Evolutionary conservation across 2,329 filamentous ascomycete species (phyloP).

Genomic region (Aspergillus aculeatus): DNA sequence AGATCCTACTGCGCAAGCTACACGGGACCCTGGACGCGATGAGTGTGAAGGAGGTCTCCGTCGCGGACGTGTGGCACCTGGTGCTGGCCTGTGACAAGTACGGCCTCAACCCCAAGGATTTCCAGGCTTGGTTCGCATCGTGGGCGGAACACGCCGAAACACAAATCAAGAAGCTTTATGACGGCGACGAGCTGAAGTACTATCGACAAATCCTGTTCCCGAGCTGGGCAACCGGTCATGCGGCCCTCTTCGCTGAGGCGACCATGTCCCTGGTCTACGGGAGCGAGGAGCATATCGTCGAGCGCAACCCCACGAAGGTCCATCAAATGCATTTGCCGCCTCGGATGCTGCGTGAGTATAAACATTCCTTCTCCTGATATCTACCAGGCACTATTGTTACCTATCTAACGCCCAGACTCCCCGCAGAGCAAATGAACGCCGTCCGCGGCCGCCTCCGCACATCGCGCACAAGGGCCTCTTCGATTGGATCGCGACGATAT

Average conservation of each 20-base stretch:
- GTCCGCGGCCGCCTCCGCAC: constrained; percentile 7
- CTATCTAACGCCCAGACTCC: not conserved
- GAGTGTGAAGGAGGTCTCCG: not conserved
- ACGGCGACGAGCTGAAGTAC: not conserved
- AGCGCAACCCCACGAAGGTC: constrained; percentile 3
- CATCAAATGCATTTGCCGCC: constrained; percentile 2
- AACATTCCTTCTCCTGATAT: no score
- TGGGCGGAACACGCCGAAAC: not conserved
- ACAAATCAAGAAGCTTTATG: not conserved
- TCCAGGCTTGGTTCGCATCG: not conserved
- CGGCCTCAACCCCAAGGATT: not conserved
- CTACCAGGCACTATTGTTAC: no score
- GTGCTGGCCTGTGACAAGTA: constrained; percentile 5
- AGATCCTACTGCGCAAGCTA: not conserved
- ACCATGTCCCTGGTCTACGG: constrained; percentile 5
- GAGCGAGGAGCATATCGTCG: not conserved
- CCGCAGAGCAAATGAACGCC: constrained; percentile 6
- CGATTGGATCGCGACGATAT: not conserved
- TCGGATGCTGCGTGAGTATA: constrained; percentile 5
- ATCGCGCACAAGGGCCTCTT: constrained; percentile 5
- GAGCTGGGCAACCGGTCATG: constrained; percentile 1
- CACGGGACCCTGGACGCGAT: not conserved
- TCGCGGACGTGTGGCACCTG: not conserved
- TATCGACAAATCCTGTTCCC: not conserved
- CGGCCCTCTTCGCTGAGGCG: not conserved